phyloP scores from a whole-genome alignment of 139 green algal species.

The Micractinium sp. region DNA sequence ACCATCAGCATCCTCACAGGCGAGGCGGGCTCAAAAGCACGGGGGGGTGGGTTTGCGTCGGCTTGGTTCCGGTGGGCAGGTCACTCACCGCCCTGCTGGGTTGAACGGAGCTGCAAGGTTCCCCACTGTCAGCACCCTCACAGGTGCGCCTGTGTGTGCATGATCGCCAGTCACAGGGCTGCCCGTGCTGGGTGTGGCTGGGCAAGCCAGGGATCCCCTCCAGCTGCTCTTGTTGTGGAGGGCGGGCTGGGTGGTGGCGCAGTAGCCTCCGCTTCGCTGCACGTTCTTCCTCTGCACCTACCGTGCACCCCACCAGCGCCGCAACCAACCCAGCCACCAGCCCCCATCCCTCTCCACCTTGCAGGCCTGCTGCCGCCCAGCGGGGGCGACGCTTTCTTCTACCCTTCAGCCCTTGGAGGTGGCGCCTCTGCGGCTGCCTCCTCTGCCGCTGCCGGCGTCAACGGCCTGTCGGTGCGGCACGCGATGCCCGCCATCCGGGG shows the following conservation, averaged over 20 bases:
- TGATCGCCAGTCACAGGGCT: no score
- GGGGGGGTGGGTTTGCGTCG: no score
- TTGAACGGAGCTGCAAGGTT: no score
- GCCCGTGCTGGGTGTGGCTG: no score
- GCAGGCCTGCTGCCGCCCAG: constrained; percentile 71
- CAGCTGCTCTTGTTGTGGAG: no score
- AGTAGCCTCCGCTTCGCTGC: no score
- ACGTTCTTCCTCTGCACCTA: no score
- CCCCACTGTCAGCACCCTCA: no score
- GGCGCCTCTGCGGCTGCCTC: background rate
- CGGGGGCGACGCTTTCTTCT: constrained; percentile 39
- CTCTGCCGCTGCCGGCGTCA: background rate
- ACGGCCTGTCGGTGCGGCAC: constrained; percentile 27
- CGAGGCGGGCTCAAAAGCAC: background rate
- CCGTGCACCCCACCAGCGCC: no score
- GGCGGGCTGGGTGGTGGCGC: no score
- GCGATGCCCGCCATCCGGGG: constrained; percentile 61
- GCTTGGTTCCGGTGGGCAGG: background rate
- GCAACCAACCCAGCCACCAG: background rate
- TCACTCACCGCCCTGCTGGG: background rate
- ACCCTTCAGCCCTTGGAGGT: background rate
- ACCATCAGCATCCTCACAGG: constrained; percentile 77
- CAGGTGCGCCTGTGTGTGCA: no score
- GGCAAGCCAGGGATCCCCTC: no score
- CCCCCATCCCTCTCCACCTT: background rate